Conservation (phyloP, 257 asterid species). For the Penstemon newberryi region DNA sequence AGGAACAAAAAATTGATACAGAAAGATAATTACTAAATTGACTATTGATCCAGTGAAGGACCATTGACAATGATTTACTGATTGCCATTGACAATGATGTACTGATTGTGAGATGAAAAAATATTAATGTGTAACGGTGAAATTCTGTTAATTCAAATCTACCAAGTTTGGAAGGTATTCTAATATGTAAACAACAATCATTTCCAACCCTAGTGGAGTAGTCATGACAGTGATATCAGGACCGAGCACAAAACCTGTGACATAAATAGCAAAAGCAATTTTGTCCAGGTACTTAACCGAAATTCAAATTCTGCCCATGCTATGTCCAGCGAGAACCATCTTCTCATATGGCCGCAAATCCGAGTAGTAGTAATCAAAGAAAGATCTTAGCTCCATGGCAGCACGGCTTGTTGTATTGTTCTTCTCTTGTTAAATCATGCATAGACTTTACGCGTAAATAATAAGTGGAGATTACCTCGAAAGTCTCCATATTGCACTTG, state of each 20-base stretch:
- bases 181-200: background rate
- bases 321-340: constrained; percentile 47
- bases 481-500: background rate
- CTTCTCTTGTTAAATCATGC: constrained; percentile 49
- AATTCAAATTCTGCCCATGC: constrained; percentile 44
- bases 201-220: constrained; percentile 26
- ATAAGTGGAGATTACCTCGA: constrained; percentile 4
- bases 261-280: constrained; percentile 38
- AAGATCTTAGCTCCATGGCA: constrained; percentile 30
- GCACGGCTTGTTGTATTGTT: constrained; percentile 24
- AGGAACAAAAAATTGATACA: too few species aligned
- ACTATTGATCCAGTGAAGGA: too few species aligned
- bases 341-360: constrained; percentile 37
- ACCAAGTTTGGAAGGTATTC: too few species aligned
- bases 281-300: constrained; percentile 44
- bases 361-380: constrained; percentile 37
- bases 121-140: too few species aligned
- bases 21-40: too few species aligned
- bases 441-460: constrained; percentile 26
- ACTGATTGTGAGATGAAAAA: too few species aligned
- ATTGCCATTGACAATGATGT: too few species aligned
- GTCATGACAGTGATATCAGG: constrained; percentile 26
- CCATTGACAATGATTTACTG: too few species aligned
- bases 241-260: constrained; percentile 40
- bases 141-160: too few species aligned